Evolutionary conservation across 2,329 filamentous ascomycete species (phyloP), one percentile per base, ranked within the genome.

Genomic region (Neonectria magnoliae): DNA sequence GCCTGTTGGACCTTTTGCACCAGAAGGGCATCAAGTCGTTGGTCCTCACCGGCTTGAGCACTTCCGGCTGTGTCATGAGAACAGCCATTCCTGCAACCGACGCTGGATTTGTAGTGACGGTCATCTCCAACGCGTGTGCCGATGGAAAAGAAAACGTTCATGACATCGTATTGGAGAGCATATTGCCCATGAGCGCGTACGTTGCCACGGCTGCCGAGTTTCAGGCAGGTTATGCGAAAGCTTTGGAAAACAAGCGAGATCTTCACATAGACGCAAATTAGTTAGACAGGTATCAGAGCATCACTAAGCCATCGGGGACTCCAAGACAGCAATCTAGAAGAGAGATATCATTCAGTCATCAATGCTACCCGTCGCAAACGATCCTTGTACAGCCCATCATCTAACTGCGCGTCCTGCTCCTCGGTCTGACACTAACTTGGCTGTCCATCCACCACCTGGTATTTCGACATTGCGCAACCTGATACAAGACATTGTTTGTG

Each of bases 301-400:
- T 45, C 22, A 25, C 44, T 13, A 14, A 48, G 22, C 8, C 18
- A 44, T 10, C 27, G 5, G 8, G 16, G 20, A 14, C n/a, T 20
- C 20, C 53, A 22, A n/a, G 25, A 18, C 36, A 52, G 57, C 45
- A 67, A 55, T 60, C 60, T 68, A 62, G 60, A 68, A 66, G 62
- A 57, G 29, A 70, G 69, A 64, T 73, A 52, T 74, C 72, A 74
- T 74, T 74, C 71, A 74, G 53, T 74, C 72, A 67, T 74, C 69
- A 74, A 65, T 68, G 66, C 60, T 60, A 44, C 55, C 61, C 60
- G 48, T 29, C 29, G 41, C 54, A 47, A 66, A 71, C 62, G 60
- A 61, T 60, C 57, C 57, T 60, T 47, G 62, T 55, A 66, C 70
- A 71, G 58, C 68, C 65, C 66, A 41, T 60, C 60, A 65, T 71